These are phyloP conservation scores for Thyridium curvatum DNA, from an alignment of 2,329 filamentous ascomycete genomes.

Conservation along the genomic window DNA sequence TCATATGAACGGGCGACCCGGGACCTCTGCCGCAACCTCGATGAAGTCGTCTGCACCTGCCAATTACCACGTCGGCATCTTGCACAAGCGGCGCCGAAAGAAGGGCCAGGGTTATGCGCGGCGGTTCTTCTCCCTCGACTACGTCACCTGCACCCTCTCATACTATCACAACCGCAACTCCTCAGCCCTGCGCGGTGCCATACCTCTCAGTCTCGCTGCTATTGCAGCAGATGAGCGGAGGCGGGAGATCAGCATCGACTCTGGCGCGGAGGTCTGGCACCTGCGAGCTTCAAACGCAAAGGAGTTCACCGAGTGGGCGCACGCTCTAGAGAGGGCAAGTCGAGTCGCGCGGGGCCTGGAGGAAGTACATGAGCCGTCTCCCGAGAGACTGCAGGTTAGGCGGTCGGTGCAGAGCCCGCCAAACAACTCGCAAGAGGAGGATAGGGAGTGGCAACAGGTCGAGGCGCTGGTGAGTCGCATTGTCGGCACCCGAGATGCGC, in stretches of 20 bases:
- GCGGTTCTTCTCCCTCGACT: constrained; percentile 94
- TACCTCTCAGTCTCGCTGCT: constrained; percentile 84
- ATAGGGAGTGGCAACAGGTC: constrained; percentile 80
- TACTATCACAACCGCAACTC: constrained; percentile 96
- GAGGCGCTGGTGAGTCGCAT: constrained; percentile 81
- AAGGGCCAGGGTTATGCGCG: constrained; percentile 89
- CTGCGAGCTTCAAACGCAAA: constrained; percentile 73
- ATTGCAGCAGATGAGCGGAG: constrained; percentile 84
- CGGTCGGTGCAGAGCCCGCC: constrained; percentile 14
- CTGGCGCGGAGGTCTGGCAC: constrained; percentile 96
- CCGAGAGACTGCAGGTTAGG: constrained; percentile 17
- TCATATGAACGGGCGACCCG: constrained; percentile 12
- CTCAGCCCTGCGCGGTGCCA: constrained; percentile 83
- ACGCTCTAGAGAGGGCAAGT: constrained; percentile 77
- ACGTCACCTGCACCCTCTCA: constrained; percentile 85
- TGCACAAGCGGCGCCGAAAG: constrained; percentile 89
- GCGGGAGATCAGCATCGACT: constrained; percentile 92
- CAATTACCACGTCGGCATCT: constrained; percentile 73
- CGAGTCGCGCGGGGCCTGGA: constrained; percentile 54
- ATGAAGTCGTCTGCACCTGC: constrained; percentile 20
- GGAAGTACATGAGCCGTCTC: constrained; percentile 2
- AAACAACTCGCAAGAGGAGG: constrained; percentile 48
- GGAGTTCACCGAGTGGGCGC: constrained; percentile 84
- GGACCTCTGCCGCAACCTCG: constrained; percentile 1
- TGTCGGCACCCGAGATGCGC: constrained; percentile 80